phyloP scores from a whole-genome alignment of 2,329 filamentous ascomycete species.

The Davidsoniella eucalypti region DNA sequence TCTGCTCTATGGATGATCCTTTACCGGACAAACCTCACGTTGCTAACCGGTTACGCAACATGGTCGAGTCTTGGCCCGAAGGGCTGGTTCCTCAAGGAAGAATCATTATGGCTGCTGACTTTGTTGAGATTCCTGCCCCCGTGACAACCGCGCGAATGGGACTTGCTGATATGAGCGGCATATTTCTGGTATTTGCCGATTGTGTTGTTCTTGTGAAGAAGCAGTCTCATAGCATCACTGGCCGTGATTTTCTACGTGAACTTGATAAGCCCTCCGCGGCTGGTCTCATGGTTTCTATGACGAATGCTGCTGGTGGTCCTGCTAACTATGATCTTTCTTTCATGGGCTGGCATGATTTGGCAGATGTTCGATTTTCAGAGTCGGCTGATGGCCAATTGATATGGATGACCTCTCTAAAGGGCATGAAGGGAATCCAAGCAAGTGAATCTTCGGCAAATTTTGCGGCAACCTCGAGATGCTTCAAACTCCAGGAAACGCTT shows the following conservation, averaged over 20 bases:
- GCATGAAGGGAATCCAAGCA: slow-evolving; percentile 34
- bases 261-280: slow-evolving; percentile 63
- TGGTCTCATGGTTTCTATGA: slow-evolving; percentile 45
- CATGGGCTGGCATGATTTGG: slow-evolving; percentile 52
- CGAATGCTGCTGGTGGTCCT: slow-evolving; percentile 42
- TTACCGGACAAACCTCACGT: slow-evolving; percentile 55
- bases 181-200: slow-evolving; percentile 75
- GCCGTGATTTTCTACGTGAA: slow-evolving; percentile 65
- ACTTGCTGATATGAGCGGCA: slow-evolving; percentile 31
- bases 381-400: slow-evolving; percentile 46
- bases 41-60: slow-evolving; percentile 54
- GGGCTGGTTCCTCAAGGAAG: slow-evolving; percentile 59
- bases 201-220: slow-evolving; percentile 64
- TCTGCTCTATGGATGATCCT: slow-evolving; percentile 76
- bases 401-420: slow-evolving; percentile 50
- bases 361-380: slow-evolving; percentile 57
- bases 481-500: slow-evolving; percentile 58
- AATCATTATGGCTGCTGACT: slow-evolving; percentile 66
- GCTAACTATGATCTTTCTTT: slow-evolving; percentile 58
- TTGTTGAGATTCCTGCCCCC: slow-evolving; percentile 58
- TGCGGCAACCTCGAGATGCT: slow-evolving; percentile 40
- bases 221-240: slow-evolving; percentile 43
- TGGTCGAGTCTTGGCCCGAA: slow-evolving; percentile 62
- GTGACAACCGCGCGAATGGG: slow-evolving; percentile 25
- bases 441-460: background rate